phyloP scores from a whole-genome alignment of 2,329 filamentous ascomycete species.

The Lecanicillium sp. region DNA sequence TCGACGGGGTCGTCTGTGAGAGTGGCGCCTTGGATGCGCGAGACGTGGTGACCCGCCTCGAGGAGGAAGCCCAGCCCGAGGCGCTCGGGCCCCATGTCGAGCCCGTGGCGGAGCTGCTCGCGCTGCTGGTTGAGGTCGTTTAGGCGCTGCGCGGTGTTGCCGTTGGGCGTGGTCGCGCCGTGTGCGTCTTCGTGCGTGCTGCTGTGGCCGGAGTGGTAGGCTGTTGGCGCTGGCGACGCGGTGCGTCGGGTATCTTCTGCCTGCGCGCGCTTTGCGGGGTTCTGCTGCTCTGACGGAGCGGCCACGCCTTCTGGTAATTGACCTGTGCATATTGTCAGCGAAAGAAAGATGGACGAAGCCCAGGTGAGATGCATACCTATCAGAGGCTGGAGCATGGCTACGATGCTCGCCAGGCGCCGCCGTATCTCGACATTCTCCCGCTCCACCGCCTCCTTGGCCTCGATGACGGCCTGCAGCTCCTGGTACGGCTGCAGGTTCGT shows the following conservation, averaged over 20 bases:
- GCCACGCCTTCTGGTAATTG: neutral
- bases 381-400: constrained; percentile 58
- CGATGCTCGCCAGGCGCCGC: constrained; percentile 57
- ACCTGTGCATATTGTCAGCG: neutral
- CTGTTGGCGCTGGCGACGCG: neutral
- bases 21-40: constrained; percentile 44
- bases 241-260: constrained; percentile 18
- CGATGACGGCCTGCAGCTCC: constrained; percentile 69
- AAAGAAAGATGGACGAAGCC: neutral
- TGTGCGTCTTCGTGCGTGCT: neutral
- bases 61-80: constrained; percentile 70
- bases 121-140: constrained; percentile 38
- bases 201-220: neutral
- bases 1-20: constrained; percentile 41
- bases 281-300: neutral
- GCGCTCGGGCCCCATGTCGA: constrained; percentile 59
- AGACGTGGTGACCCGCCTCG: constrained; percentile 50
- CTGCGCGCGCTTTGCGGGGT: neutral
- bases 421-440: constrained; percentile 76
- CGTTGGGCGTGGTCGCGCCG: neutral
- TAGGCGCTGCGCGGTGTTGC: constrained; percentile 1
- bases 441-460: constrained; percentile 70
- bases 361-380: constrained; percentile 26
- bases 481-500: constrained; percentile 76
- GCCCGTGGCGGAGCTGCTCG: constrained; percentile 44